Percentiles rank a stretch among this genome's conserved stretches.
Conservation (phyloP, 2,329 filamentous ascomycete species). For the Claviceps fusiformis region DNA sequence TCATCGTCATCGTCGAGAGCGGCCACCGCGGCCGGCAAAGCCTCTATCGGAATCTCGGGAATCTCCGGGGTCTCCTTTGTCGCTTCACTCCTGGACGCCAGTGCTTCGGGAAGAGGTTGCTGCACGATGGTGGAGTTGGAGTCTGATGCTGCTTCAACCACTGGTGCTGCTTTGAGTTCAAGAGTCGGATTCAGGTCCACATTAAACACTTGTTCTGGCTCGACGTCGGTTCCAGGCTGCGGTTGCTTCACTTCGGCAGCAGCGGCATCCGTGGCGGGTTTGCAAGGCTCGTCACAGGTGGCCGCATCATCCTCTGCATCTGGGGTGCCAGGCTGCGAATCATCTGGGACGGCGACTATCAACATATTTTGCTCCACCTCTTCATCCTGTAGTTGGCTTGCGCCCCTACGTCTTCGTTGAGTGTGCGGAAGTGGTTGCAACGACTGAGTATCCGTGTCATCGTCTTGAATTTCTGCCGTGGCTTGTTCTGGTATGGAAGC, state of each 20-base stretch:
- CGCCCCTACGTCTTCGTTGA: conserved; percentile 25
- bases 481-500: conserved; percentile 18
- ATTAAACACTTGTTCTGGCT: not conserved
- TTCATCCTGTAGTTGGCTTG: conserved; percentile 21
- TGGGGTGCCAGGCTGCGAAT: conserved; percentile 46
- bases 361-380: conserved; percentile 39
- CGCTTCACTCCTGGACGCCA: not conserved
- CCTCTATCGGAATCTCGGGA: conserved; percentile 2
- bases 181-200: not conserved
- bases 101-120: not conserved
- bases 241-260: not conserved
- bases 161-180: not conserved
- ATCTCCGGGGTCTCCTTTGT: not conserved
- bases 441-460: conserved; percentile 14
- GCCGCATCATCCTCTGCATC: conserved; percentile 22
- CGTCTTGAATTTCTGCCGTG: conserved; percentile 12
- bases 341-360: conserved; percentile 50
- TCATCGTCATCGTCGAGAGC: conserved; percentile 7
- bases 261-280: not conserved
- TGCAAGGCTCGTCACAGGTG: conserved; percentile 9
- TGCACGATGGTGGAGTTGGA: not conserved
- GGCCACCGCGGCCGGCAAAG: conserved; percentile 7
- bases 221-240: conserved; percentile 6
- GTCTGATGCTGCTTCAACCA: not conserved
- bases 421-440: conserved; percentile 33